Base-by-base conservation (phyloP, 768 basidiomycete genomes). In the Pleurotus tuoliensis region DNA sequence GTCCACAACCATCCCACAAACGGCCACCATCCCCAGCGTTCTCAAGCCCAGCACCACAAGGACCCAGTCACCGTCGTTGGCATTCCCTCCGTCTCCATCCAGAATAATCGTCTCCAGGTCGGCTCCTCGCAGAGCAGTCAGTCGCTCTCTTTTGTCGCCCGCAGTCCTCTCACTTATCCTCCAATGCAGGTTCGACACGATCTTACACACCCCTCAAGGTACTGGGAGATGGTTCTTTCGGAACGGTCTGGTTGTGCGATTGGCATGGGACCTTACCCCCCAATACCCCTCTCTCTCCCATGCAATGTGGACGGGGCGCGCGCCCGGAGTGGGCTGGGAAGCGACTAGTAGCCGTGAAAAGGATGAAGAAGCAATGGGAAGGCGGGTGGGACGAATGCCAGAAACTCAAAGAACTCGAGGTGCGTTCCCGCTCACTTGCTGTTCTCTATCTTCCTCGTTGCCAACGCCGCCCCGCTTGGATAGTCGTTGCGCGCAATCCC, bases 301-400 rank as follows among this genome's bases (percentile, higher is more conserved):
- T 97, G 95, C 94, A 97, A 70, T 92, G 92, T 72, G 92, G 92
- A 48, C 90, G 88, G 50, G 92, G 93, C 55, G 91, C 92, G 47
- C 77, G 94, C 61, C 90, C 94, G 59, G 96, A 98, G 71, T 99
- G 95, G 87, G 81, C 82, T 48, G 94, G 92, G 56, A 98, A 94
- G 75, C 83, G 91, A 57, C 82, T 99, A 61, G 97, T 98, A 58
- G 97, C 97, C 58, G 84, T 99, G 64, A 99, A 99, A 78, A 77
- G 94, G 67, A 98, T 98, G 95, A 98, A 93, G 82, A 92, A 88
- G 79, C 87, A 83, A 62, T 98, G 94, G 91, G 92, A 97, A 66
- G 92, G 94, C 34, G 95, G 97, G 37, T 99, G 97, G 97, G 89
- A 92, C 67, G 94, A 99, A 76, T 98, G 96, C 72, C 89, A 87